phyloP scores from a whole-genome alignment of 208 protist genomes.

The Trypanosoma boissoni region DNA sequence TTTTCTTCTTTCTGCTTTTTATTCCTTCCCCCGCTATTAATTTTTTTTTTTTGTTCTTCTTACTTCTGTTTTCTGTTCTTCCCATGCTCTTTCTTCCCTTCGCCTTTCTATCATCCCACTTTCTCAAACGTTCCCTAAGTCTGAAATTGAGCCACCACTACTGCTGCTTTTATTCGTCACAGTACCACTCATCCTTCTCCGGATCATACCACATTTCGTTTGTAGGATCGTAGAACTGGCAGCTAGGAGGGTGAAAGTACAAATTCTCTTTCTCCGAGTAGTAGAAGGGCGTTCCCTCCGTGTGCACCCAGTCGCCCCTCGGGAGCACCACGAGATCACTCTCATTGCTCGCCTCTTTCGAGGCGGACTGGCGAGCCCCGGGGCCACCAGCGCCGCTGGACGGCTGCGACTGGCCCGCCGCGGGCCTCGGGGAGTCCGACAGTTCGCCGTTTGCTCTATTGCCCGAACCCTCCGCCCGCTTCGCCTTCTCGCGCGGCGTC shows the following conservation, averaged over 20 bases:
- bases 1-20: not conserved
- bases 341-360: conserved; percentile 43
- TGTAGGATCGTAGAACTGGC: conserved; percentile 88
- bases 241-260: conserved; percentile 88
- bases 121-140: not conserved
- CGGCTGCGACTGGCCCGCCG: not conserved
- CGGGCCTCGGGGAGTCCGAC: conserved; percentile 7
- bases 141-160: conserved; percentile 5
- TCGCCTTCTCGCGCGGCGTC: conserved; percentile 14
- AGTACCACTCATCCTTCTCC: conserved; percentile 87
- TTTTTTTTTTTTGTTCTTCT: conserved; percentile 12
- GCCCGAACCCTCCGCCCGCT: conserved; percentile 12
- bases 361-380: not conserved
- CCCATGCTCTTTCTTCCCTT: not conserved
- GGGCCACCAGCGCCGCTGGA: not conserved
- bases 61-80: conserved; percentile 5
- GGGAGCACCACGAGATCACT: conserved; percentile 64
- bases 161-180: conserved; percentile 42
- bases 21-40: conserved; percentile 5
- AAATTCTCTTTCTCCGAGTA: conserved; percentile 84
- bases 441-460: conserved; percentile 15
- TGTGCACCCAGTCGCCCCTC: conserved; percentile 75
- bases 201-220: conserved; percentile 91
- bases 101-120: not conserved
- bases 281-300: conserved; percentile 85